Percentiles rank a stretch among this genome's conserved stretches.
Conservation (phyloP, 2,329 filamentous ascomycete species). For the Trichoderma oligosporum region DNA sequence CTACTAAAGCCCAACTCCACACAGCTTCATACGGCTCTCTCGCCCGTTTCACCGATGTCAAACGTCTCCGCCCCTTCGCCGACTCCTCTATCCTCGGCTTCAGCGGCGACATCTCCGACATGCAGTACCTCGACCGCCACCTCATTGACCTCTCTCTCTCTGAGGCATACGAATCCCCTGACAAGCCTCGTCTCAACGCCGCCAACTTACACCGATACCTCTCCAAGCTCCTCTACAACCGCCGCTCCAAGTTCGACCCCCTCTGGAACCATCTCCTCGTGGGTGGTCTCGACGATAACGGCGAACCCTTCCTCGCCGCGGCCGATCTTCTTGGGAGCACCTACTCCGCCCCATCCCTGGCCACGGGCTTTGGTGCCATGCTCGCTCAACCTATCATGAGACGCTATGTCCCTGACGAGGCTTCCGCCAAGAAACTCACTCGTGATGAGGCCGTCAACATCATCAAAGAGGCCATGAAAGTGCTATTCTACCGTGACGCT, state of each 20-base stretch:
- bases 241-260: slow-evolving; percentile 92
- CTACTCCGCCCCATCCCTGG: slow-evolving; percentile 80
- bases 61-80: slow-evolving; percentile 88
- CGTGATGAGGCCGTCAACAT: slow-evolving; percentile 76
- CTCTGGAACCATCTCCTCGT: slow-evolving; percentile 96
- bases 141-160: slow-evolving; percentile 77
- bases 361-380: slow-evolving; percentile 90
- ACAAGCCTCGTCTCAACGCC: slow-evolving; percentile 63
- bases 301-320: slow-evolving; percentile 82
- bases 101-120: slow-evolving; percentile 95
- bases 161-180: slow-evolving; percentile 69
- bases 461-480: slow-evolving; percentile 95
- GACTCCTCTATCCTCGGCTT: slow-evolving; percentile 82
- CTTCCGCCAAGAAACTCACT: slow-evolving; percentile 64
- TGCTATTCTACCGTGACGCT: slow-evolving; percentile 94
- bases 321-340: slow-evolving; percentile 92
- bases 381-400: slow-evolving; percentile 90
- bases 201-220: slow-evolving; percentile 97
- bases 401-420: slow-evolving; percentile 78
- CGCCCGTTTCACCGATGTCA: slow-evolving; percentile 93
- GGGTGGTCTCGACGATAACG: slow-evolving; percentile 75
- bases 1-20: background rate
- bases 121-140: slow-evolving; percentile 96
- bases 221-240: slow-evolving; percentile 91
- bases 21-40: slow-evolving; percentile 96